Evolutionary conservation across 139 green algal genomes (phyloP).

Genomic region (Tetradesmus obliquus): DNA sequence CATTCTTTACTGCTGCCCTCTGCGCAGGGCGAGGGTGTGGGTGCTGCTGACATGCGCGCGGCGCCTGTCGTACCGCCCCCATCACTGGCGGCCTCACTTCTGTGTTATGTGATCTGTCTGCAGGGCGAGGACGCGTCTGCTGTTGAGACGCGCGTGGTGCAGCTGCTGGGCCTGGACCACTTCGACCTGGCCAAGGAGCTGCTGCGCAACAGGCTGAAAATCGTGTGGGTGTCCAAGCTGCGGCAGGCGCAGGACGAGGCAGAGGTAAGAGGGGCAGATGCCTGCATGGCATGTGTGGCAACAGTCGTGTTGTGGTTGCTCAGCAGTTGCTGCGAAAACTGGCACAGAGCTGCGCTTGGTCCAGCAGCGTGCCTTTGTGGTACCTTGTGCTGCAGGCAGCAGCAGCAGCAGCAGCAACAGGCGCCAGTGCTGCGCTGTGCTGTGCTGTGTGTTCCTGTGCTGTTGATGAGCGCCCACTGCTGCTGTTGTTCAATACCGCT

Average conservation of each 20-base stretch:
- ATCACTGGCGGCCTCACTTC: no score
- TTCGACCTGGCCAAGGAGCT: slow-evolving; percentile 99
- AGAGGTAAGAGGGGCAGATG: slow-evolving; percentile 50
- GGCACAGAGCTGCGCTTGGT: neutral
- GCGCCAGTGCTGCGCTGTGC: no score
- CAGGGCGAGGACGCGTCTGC: slow-evolving; percentile 45
- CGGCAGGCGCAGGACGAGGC: slow-evolving; percentile 82
- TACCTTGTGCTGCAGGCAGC: neutral
- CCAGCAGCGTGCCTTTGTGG: neutral
- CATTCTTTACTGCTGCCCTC: no score
- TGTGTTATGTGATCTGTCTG: no score
- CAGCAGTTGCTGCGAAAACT: neutral
- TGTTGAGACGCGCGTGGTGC: slow-evolving; percentile 93
- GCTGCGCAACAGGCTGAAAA: slow-evolving; percentile 85
- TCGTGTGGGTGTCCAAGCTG: slow-evolving; percentile 98
- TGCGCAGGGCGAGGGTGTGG: no score
- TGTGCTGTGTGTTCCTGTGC: no score
- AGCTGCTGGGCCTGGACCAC: slow-evolving; percentile 93
- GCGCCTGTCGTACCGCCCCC: no score
- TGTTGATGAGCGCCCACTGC: no score
- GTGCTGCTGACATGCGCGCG: no score
- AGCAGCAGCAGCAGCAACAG: neutral
- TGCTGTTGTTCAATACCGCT: no score
- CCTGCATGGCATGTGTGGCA: neutral
- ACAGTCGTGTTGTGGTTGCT: neutral